Conservation (phyloP, 176 grass and related monocot genomes). For the Thinopyrum elongatum region DNA sequence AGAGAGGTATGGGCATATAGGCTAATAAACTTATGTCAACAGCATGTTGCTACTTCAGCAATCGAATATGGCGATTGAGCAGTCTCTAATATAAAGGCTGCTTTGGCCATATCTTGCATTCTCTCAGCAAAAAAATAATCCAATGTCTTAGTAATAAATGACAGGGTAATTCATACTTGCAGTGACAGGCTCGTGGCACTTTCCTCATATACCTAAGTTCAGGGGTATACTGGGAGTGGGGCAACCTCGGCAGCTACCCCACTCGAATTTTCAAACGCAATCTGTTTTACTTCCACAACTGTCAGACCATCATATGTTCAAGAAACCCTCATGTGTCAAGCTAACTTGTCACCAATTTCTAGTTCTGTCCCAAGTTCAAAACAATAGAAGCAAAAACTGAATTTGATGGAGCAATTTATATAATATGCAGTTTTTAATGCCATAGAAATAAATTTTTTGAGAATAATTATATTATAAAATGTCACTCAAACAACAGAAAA, state of each 20-base stretch:
- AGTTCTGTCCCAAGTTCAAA: neutral
- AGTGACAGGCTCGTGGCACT: neutral
- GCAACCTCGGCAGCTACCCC: neutral
- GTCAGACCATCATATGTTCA: neutral
- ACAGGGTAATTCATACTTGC: neutral
- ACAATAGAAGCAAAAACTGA: neutral
- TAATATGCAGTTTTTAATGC: neutral
- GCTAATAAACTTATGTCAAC: neutral
- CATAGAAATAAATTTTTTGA: neutral
- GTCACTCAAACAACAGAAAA: constrained; percentile 24
- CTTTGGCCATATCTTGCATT: neutral
- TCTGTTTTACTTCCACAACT: neutral
- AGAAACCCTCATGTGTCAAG: neutral
- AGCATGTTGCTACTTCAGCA: neutral
- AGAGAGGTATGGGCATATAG: neutral
- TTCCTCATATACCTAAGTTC: too few relatives aligned
- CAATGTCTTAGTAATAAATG: neutral
- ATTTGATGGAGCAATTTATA: neutral
- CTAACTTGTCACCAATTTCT: neutral
- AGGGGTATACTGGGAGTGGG: neutral
- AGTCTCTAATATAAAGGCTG: neutral
- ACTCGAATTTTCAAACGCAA: neutral
- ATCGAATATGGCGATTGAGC: neutral
- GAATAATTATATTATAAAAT: neutral
- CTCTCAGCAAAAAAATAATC: neutral